Conservation (phyloP, 1,284 basidiomycete species). For the Rugosomyces carneus region DNA sequence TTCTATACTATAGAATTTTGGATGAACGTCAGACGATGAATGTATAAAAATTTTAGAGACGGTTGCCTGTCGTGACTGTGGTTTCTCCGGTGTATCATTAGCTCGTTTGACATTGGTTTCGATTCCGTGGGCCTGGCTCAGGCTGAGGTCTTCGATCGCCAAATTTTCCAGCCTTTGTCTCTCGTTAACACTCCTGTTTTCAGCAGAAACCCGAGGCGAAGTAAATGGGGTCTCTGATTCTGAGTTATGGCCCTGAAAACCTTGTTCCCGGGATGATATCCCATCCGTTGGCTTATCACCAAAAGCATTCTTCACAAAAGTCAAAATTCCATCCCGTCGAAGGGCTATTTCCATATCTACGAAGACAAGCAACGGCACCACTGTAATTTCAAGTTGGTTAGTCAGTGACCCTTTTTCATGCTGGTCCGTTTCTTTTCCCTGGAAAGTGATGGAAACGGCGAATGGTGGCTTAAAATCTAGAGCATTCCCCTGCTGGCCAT, state of each 20-base stretch:
- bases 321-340: conserved; percentile 31
- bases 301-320: conserved; percentile 33
- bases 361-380: conserved; percentile 68
- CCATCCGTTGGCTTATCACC: not conserved
- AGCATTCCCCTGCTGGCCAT: not conserved
- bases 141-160: conserved; percentile 50
- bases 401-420: not conserved
- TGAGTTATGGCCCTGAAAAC: conserved; percentile 14
- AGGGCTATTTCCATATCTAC: conserved; percentile 55
- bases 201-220: conserved; percentile 24
- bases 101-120: conserved; percentile 4
- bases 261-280: not conserved
- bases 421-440: not conserved
- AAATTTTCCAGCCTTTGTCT: conserved; percentile 39
- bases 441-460: conserved; percentile 9
- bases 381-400: conserved; percentile 29
- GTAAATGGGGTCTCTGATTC: conserved; percentile 33
- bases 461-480: not conserved
- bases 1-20: conserved; percentile 7
- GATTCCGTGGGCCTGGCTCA: conserved; percentile 42
- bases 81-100: not conserved
- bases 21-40: conserved; percentile 1
- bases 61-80: conserved; percentile 19
- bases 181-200: conserved; percentile 28
- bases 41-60: not conserved